These are phyloP conservation scores for Yarrowia sp. DNA, from an alignment of 805 yeast genomes.

Conservation along the genomic window DNA sequence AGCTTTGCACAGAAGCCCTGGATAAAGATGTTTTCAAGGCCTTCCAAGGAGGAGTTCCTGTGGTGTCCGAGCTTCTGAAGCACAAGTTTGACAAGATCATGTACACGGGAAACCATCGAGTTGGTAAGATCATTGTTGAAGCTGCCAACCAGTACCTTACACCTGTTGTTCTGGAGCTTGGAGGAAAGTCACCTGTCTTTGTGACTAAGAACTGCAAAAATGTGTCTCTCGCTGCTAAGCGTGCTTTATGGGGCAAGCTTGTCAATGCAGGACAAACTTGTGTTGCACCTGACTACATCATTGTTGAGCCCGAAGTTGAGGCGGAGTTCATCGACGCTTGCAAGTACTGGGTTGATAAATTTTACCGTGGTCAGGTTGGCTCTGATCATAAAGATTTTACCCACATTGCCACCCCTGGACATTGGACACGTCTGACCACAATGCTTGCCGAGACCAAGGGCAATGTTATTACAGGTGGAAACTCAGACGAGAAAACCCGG, in stretches of 20 bases:
- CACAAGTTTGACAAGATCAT: slow-evolving; percentile 76
- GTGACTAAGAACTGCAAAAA: neutral
- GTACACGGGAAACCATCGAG: slow-evolving; percentile 77
- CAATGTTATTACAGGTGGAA: slow-evolving; percentile 32
- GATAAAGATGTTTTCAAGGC: slow-evolving; percentile 57
- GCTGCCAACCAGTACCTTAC: slow-evolving; percentile 82
- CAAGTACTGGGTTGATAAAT: slow-evolving; percentile 43
- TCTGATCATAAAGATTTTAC: slow-evolving; percentile 44
- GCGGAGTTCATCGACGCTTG: slow-evolving; percentile 49
- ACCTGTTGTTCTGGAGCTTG: slow-evolving; percentile 78
- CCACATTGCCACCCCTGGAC: slow-evolving; percentile 57
- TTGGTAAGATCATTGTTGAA: slow-evolving; percentile 72
- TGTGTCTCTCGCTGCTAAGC: slow-evolving; percentile 46
- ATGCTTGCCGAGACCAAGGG: slow-evolving; percentile 40
- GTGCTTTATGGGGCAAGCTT: slow-evolving; percentile 79
- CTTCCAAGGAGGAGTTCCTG: slow-evolving; percentile 71
- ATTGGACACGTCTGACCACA: slow-evolving; percentile 48
- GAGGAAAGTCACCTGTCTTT: slow-evolving; percentile 88
- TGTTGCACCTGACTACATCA: slow-evolving; percentile 79
- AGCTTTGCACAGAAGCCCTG: slow-evolving; percentile 51
- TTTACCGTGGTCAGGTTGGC: slow-evolving; percentile 37
- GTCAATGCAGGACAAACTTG: slow-evolving; percentile 88
- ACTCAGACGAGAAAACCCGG: slow-evolving; percentile 40
- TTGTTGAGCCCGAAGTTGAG: slow-evolving; percentile 59
- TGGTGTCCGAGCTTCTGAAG: slow-evolving; percentile 57